Conservation (phyloP, 208 protist species). For the Acanthamoeba triangularis region DNA sequence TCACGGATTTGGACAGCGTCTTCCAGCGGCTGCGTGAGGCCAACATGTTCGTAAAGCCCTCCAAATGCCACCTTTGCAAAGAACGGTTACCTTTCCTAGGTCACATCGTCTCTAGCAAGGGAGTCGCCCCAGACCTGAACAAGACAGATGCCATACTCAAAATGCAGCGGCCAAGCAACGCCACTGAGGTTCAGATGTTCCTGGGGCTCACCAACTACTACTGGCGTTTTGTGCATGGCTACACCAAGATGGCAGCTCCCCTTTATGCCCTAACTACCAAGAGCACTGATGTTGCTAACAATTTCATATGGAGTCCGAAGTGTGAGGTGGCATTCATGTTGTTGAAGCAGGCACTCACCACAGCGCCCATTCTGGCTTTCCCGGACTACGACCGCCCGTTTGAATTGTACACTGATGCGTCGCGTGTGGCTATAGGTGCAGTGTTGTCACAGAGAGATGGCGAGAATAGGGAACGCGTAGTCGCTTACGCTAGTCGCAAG, state of each 20-base stretch:
- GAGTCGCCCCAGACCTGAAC: not conserved
- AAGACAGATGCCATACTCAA: not conserved
- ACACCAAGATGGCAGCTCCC: not conserved
- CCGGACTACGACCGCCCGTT: not conserved
- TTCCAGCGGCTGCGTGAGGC: not conserved
- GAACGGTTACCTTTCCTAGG: not conserved
- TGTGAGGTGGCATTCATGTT: constrained; percentile 8
- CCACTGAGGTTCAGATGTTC: not conserved
- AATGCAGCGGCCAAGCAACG: not conserved
- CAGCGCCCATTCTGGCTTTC: not conserved
- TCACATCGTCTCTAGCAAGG: not conserved
- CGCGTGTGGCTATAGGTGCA: not conserved
- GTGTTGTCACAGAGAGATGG: constrained; percentile 16
- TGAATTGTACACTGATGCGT: constrained; percentile 41
- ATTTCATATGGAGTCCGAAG: not conserved
- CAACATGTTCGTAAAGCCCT: not conserved
- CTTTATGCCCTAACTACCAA: not conserved
- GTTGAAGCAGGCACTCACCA: not conserved
- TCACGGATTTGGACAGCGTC: not conserved
- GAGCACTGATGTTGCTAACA: too few relatives aligned
- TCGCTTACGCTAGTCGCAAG: constrained; percentile 24
- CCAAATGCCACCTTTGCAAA: not conserved
- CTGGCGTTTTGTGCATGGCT: not conserved
- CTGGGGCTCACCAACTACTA: constrained; percentile 53
- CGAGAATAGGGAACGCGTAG: not conserved